Evolutionary conservation across 768 basidiomycete genomes (phyloP), one percentile per base, ranked within the genome.

Genomic region (Boletellus emodensis): DNA sequence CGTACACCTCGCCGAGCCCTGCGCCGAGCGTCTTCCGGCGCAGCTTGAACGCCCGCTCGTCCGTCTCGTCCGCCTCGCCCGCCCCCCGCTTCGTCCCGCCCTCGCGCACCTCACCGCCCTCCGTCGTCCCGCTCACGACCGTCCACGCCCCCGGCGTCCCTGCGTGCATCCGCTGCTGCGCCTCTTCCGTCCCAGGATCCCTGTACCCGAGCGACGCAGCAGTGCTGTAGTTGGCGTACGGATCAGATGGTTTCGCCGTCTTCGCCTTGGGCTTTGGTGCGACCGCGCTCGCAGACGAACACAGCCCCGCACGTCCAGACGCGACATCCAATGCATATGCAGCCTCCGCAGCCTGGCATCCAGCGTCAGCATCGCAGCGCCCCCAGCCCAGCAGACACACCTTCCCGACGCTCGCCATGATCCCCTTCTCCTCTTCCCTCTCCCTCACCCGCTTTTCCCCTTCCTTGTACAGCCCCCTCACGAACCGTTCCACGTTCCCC

Each of bases 401-500:
- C 74, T 79, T 81, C 59, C 96, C 91, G 48, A 99, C 84, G 50
- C 83, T 70, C 9, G 76, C 84, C 80, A 99, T 92, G 66, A 96
- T 91, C 52, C 84, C 71, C 62, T 82, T 84, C 71, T 94, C 93
- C 63, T 94, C 89, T 57, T 90, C 90, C 37, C 73, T 71, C 51
- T 93, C 88, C 65, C 85, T 85, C 75, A 87, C 89, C 53, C 82
- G 83, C 72, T 89, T 90, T 69, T 90, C 90, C 2, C 95, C 91
- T 4, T 81, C 71, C 75, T 97, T 97, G 81, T 98, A 99, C 38
- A 98, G 79, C 35, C 88, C 84, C 20, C 94, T 77, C 50, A 98
- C 87, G 70, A 87, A 96, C 15, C 94, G 79, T 61, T 99, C 95
- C 51, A 87, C 82, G 66, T 90, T 96, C 40, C 95, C 96, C 63